Percentiles rank a stretch among this genome's conserved stretches.
phyloP scores from a whole-genome alignment of 1,284 basidiomycete genomes.

The Boletus semigastroideus region DNA sequence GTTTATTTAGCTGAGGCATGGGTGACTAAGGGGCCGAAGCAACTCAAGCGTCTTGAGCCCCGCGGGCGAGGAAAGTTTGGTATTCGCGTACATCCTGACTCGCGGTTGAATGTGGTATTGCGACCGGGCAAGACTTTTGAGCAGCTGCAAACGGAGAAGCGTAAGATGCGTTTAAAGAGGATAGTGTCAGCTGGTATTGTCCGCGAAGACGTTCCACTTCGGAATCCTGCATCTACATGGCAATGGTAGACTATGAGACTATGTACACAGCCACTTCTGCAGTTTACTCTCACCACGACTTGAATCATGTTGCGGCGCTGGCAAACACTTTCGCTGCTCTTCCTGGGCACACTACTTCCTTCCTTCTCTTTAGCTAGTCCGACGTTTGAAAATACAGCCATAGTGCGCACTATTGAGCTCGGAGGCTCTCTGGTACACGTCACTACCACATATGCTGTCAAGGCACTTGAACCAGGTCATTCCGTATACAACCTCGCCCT shows the following conservation, averaged over 20 bases:
- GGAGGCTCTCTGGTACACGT: conserved; percentile 84
- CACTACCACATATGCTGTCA: conserved; percentile 85
- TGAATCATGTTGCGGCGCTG: conserved; percentile 42
- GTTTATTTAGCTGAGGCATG: conserved; percentile 75
- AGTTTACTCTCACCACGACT: conserved; percentile 9
- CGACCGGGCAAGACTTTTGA: conserved; percentile 82
- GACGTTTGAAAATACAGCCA: conserved; percentile 82
- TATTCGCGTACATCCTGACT: conserved; percentile 74
- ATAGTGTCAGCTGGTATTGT: conserved; percentile 79
- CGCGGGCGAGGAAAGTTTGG: conserved; percentile 85
- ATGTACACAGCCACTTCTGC: conserved; percentile 18
- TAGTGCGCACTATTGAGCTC: conserved; percentile 85
- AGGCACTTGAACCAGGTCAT: conserved; percentile 62
- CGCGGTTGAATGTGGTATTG: conserved; percentile 78
- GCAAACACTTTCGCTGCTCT: conserved; percentile 40
- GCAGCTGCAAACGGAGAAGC: conserved; percentile 63
- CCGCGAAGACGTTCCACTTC: conserved; percentile 76
- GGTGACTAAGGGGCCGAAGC: conserved; percentile 83
- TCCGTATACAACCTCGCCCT: conserved; percentile 73
- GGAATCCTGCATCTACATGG: conserved; percentile 76
- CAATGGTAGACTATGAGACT: conserved; percentile 62
- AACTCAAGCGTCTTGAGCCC: conserved; percentile 73
- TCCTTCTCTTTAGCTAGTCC: conserved; percentile 39
- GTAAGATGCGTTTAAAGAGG: conserved; percentile 67
- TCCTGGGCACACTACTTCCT: conserved; percentile 34